Conservation (phyloP, 768 basidiomycete genomes). For the Neoboletus magnificus region DNA sequence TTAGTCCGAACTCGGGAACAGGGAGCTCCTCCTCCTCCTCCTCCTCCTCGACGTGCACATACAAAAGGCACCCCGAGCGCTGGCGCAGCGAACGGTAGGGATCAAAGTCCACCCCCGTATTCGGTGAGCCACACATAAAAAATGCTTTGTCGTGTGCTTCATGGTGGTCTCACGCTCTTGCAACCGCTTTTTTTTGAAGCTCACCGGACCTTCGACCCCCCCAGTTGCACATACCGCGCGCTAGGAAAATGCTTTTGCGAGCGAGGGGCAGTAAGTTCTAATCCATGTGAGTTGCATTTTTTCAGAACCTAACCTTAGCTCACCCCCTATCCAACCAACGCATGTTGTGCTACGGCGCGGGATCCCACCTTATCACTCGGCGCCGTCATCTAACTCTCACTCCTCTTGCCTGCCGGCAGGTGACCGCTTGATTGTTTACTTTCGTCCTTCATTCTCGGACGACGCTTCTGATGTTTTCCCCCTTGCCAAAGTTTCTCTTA, state of each 20-base stretch:
- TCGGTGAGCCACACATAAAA: constrained; percentile 17
- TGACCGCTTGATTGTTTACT: neutral
- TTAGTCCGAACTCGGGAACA: neutral
- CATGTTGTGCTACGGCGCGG: neutral
- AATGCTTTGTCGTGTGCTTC: neutral
- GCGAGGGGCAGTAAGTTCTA: neutral
- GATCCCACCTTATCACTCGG: constrained; percentile 12
- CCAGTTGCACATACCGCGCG: constrained; percentile 3
- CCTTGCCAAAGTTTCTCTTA: neutral
- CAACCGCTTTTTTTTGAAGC: neutral
- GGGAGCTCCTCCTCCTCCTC: neutral
- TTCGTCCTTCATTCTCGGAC: neutral
- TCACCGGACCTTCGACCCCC: neutral
- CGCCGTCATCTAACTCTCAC: neutral
- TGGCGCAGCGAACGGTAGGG: neutral
- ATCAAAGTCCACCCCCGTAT: constrained; percentile 23
- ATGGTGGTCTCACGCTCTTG: neutral
- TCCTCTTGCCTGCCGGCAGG: neutral
- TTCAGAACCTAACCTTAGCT: constrained; percentile 1
- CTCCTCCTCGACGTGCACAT: constrained; percentile 4
- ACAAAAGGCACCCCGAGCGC: neutral
- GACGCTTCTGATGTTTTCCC: no score
- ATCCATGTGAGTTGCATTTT: neutral
- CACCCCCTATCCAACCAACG: neutral
- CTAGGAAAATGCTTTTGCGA: neutral